A percentile compares a stretch with the other conserved stretches of the same genome.
phyloP scores from a whole-genome alignment of 805 yeast species.

The Millerozyma acaciae region DNA sequence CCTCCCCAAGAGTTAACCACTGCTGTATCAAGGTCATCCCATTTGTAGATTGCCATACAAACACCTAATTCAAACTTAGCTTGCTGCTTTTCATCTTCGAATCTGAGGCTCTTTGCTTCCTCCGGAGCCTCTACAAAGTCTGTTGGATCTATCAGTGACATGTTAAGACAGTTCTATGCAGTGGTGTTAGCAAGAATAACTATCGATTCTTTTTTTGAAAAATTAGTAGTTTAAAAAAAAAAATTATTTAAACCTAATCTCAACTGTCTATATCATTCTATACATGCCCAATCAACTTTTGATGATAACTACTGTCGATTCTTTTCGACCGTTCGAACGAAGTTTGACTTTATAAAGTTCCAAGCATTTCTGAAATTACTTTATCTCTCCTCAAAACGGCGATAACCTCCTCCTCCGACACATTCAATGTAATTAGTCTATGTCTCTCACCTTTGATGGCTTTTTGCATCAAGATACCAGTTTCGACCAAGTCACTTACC shows the following conservation, averaged over 20 bases:
- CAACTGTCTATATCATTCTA: too few species aligned
- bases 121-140: slow-evolving; percentile 54
- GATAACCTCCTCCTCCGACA: slow-evolving; percentile 67
- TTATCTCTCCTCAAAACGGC: slow-evolving; percentile 57
- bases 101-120: slow-evolving; percentile 36
- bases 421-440: slow-evolving; percentile 57
- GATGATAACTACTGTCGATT: too few species aligned
- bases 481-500: slow-evolving; percentile 67
- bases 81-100: slow-evolving; percentile 62
- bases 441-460: slow-evolving; percentile 64
- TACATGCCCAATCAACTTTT: too few species aligned
- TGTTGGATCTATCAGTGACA: slow-evolving; percentile 38
- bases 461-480: slow-evolving; percentile 72
- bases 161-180: slow-evolving; percentile 5
- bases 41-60: slow-evolving; percentile 81
- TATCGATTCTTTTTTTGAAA: slow-evolving; percentile 3
- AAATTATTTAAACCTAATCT: too few species aligned
- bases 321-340: too few species aligned
- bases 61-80: slow-evolving; percentile 90
- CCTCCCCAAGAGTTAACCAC: slow-evolving; percentile 97
- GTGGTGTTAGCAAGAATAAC: slow-evolving; percentile 1
- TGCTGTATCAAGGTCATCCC: slow-evolving; percentile 88
- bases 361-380: slow-evolving; percentile 7
- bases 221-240: too few species aligned
- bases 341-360: too few species aligned